Base-by-base conservation (phyloP, 2,329 filamentous ascomycete genomes). In the Colletotrichum brevisporum region DNA sequence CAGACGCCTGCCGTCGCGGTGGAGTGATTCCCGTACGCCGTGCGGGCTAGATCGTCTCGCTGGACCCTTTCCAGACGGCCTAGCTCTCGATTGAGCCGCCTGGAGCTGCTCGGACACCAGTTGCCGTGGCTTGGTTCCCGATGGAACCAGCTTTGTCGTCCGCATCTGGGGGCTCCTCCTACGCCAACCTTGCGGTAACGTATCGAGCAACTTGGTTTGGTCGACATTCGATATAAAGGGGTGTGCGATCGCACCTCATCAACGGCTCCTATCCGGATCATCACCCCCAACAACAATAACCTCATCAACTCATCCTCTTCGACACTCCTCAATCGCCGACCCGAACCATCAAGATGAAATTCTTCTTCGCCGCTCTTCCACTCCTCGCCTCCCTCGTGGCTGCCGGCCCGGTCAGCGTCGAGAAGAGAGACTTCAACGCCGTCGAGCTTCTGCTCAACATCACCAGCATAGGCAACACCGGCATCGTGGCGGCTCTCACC, bases 401-500 rank as follows among this genome's bases (percentile, higher is more conserved):
- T 61, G 79, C 80, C 65, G 72, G 75, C 55, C 76, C 76, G 41
- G 55, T 79, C 51, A 67, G 74, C 58, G 55, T 76, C 39, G 64
- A 65, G 73, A 78, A 79, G 74, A 76, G 81, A 66, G 78, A 78
- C 67, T 36, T 2, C 56, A 2, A 13, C 24, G 9, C 43, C 4
- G 6, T 48, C 26, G 18, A 5, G 21, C n/a, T 51, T 53, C 75
- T 79, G 61, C 77, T 81, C 58, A 76, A 80, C 71, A 78, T 85
- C 54, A 76, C 81, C 73, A 76, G 80, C 68, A 74, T 79, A 16
- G 82, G 80, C 67, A 86, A 86, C 76, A 82, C 83, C 41, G 78
- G 78, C 45, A 78, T 87, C 73, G 84, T 84, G 76, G 81, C 84
- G 10, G 76, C 76, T 36, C 76, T 87, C 64, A 85, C 81, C 69